A percentile compares a stretch with the other conserved stretches of the same genome.
Conservation (phyloP, 2,329 filamentous ascomycete species). For the Colletotrichum cereale region DNA sequence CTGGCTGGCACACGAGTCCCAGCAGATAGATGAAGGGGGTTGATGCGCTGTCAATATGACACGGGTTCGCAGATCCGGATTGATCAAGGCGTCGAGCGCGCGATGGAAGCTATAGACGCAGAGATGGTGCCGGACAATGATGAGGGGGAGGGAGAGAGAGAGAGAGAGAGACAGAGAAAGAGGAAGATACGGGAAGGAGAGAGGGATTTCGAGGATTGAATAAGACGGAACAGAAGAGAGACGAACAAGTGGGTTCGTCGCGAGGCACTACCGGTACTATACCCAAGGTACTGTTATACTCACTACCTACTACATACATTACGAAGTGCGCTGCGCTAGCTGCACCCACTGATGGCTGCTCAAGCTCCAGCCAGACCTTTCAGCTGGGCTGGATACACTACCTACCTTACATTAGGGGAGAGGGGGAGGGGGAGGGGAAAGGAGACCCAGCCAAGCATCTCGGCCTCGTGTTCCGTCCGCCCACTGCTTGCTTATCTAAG, state of each 20-base stretch:
- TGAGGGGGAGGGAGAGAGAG: neutral
- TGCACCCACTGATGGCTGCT: slow-evolving; percentile 7
- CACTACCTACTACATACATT: too few relatives aligned
- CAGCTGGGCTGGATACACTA: too few relatives aligned
- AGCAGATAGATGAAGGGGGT: slow-evolving; percentile 34
- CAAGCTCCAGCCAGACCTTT: neutral
- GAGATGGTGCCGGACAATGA: neutral
- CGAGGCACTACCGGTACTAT: slow-evolving; percentile 18
- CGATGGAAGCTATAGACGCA: slow-evolving; percentile 3
- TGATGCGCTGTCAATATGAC: slow-evolving; percentile 39
- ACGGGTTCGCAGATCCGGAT: slow-evolving; percentile 18
- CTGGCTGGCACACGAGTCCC: slow-evolving; percentile 13
- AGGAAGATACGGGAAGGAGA: neutral
- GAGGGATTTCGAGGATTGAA: slow-evolving; percentile 9
- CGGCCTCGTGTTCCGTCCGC: slow-evolving; percentile 1
- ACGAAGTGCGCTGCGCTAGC: slow-evolving; percentile 3
- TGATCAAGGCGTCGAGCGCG: slow-evolving; percentile 14
- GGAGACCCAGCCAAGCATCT: neutral
- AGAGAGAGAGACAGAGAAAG: neutral
- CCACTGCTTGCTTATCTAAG: neutral
- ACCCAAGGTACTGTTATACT: too few relatives aligned
- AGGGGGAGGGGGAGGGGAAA: neutral
- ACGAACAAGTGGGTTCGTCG: slow-evolving; percentile 30
- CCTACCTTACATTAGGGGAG: slow-evolving; percentile 23
- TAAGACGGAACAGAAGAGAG: slow-evolving; percentile 18